Evolutionary conservation across 78 protist genomes (phyloP), one percentile per base, ranked within the genome.

Genomic region (Speleostelium caveatum): DNA sequence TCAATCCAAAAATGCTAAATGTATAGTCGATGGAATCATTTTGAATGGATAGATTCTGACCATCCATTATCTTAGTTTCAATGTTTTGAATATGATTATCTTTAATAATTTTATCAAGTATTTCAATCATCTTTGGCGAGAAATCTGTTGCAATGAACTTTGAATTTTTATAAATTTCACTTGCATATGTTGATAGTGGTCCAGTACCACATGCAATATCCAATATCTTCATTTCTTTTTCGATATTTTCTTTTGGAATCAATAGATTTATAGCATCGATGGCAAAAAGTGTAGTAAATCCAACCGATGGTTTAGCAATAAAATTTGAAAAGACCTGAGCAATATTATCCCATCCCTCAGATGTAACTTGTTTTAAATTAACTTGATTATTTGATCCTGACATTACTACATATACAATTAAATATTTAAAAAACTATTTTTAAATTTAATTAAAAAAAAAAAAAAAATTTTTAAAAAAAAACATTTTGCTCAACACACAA

Each of bases 121-220:
- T 4, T 6, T 72, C 32, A 17, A 72, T 17, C 22, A 35, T 26
- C n/a, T 24, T n/a, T 28, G 28, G 8, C 79, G 66, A 63, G 6
- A 10, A 8, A n/a, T 42, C 55, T 69, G 79, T 35, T 42, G 45
- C 63, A 10, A 79, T 75, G 8, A 71, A 1, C 3, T 63, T 74
- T 14, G n/a, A 21, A 30, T 63, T 49, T 16, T 30, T 22, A 32
- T 7, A 24, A 7, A 49, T 51, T 28, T 30, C 35, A 22, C 45
- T 35, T 30, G 79, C 79, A 2, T n/a, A n/a, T 8, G 69, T 42
- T 21, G 91, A 42, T 36, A 83, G 41, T 32, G 58, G 41, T 7
- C 91, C 91, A 16, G 68, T 53, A 56, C 91, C 91, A 12, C 75
- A 49, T 26, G 74, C 91, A 32, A 69, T 32, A 69, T 83, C 91